Evolutionary conservation across 257 asterid genomes (phyloP), one percentile per base, ranked within the genome.

Genomic region (Penstemon newberryi): DNA sequence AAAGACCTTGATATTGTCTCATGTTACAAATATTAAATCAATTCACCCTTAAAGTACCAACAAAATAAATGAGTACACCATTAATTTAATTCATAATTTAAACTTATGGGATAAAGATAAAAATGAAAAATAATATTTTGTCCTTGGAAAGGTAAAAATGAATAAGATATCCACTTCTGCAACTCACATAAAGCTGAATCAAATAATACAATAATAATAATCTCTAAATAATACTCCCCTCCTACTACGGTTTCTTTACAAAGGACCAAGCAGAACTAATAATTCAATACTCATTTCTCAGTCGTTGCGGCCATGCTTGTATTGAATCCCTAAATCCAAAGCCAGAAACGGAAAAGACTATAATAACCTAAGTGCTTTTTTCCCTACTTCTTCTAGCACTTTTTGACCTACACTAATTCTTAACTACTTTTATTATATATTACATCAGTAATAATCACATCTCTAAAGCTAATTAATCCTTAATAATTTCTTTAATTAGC

Each of bases 221-320:
- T 39, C 52, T 44, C 18, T 43, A 6, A 25, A 43, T 5, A 15
- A 63, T 51, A 15, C 18, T 15, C 18, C 18, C 18, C 0, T 15
- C 18, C 18, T 15, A 15, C 18, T 15, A 59, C 25, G 5, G 33
- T 15, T 11, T 38, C 41, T 66, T 58, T 55, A 46, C 66, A 77
- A 55, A 68, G 59, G 45, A 38, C 58, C 52, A 74, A 72, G 73
- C 76, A 66, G 12, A 50, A 65, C 72, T 57, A 69, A 81, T 79
- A 82, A 85, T 77, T 74, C 81, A 78, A 57, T 69, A 85, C 88
- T 84, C 86, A 79, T 78, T 79, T 65, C 68, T 57, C 60, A 64
- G 81, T 71, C 78, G 56, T 69, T 69, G 18, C 74, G 33, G 33
- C 33, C 46, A 67, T 80, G 65, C 66, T 42, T 54, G 47, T 70